These are phyloP conservation scores for Trichocomaceae sp. DNA, from an alignment of 2,329 filamentous ascomycete genomes.

Conservation along the genomic window DNA sequence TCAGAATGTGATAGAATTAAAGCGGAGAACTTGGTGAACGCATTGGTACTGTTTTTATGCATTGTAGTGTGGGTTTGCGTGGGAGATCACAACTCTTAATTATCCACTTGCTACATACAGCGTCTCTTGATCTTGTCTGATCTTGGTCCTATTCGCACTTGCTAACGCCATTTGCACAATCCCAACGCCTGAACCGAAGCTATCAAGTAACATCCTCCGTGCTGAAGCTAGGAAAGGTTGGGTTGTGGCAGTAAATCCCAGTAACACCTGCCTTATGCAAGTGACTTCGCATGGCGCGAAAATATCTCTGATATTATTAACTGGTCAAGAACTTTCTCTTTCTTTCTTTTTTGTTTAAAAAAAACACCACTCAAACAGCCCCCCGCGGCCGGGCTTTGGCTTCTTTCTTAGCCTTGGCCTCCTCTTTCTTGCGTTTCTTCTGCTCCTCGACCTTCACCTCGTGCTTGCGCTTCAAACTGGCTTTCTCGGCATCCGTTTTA, in stretches of 20 bases:
- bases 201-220: not conserved
- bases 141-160: not conserved
- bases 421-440: conserved; percentile 91
- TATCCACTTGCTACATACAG: not conserved
- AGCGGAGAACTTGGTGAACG: not conserved
- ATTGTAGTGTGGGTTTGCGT: not conserved
- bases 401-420: conserved; percentile 92
- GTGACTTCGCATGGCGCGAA: not conserved
- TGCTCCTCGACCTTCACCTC: conserved; percentile 87
- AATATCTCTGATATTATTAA: not conserved
- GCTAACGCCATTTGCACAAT: not conserved
- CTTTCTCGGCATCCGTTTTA: conserved; percentile 81
- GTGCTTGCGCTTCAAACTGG: conserved; percentile 80
- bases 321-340: too few relatives aligned
- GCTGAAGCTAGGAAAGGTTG: not conserved
- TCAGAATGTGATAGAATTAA: not conserved
- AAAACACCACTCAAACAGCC: conserved; percentile 37
- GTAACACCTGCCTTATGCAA: conserved; percentile 4
- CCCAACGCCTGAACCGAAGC: not conserved
- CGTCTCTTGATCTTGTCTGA: conserved; percentile 1
- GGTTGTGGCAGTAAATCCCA: not conserved
- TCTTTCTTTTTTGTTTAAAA: too few relatives aligned
- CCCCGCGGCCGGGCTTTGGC: conserved; percentile 80
- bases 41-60: not conserved
- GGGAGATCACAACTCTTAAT: not conserved